phyloP scores from a whole-genome alignment of 352 stramenopile species.

The Peronospora farinosa region DNA sequence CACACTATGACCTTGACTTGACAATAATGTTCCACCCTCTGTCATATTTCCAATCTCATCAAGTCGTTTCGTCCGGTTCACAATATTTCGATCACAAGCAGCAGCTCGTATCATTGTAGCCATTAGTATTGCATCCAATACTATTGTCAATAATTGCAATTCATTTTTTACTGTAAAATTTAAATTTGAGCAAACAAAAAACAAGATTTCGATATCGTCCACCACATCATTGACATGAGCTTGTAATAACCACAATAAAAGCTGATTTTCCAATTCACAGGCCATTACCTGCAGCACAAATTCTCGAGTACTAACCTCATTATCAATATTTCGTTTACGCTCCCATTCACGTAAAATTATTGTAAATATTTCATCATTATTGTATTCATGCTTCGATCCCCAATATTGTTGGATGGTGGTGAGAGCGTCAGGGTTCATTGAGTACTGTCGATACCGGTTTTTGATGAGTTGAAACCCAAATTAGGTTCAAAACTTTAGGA shows the following conservation, averaged over 20 bases:
- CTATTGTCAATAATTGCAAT: slow-evolving; percentile 2
- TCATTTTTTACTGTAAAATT: slow-evolving; percentile 8
- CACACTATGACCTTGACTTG: slow-evolving; percentile 1
- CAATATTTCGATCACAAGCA: slow-evolving; percentile 9
- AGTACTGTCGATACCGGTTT: background rate
- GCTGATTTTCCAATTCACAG: slow-evolving; percentile 24
- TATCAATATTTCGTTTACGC: background rate
- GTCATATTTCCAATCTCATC: slow-evolving; percentile 4
- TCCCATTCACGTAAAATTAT: slow-evolving; percentile 15
- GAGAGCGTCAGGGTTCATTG: slow-evolving; percentile 5
- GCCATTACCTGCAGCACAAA: slow-evolving; percentile 27
- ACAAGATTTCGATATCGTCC: slow-evolving; percentile 15
- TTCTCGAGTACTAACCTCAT: slow-evolving; percentile 1
- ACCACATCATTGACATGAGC: slow-evolving; percentile 26
- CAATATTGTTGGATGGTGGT: slow-evolving; percentile 11
- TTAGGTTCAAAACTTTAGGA: background rate
- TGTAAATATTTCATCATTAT: slow-evolving; percentile 21
- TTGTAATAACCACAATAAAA: slow-evolving; percentile 34
- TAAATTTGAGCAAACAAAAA: slow-evolving; percentile 7
- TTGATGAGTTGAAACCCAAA: background rate
- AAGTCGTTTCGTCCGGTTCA: slow-evolving; percentile 8
- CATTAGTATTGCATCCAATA: slow-evolving; percentile 13
- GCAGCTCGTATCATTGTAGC: slow-evolving; percentile 13
- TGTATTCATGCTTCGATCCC: slow-evolving; percentile 5
- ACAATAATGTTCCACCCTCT: slow-evolving; percentile 1